Evolutionary conservation across 768 basidiomycete species (phyloP).

Genomic region (Chalciporus sphaerocephalus): DNA sequence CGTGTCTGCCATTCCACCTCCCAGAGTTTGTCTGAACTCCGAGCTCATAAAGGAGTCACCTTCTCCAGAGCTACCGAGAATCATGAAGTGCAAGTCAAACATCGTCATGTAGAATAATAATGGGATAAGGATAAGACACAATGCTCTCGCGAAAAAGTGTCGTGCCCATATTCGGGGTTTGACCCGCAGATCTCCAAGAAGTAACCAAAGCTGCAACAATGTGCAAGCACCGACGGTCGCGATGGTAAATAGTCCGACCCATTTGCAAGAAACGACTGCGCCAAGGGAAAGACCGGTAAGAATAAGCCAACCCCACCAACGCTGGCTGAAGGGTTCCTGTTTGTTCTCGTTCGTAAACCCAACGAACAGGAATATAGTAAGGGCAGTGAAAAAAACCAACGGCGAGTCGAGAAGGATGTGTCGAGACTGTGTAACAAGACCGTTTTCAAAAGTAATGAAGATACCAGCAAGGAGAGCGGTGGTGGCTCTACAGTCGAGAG

Average conservation of each 20-base stretch:
- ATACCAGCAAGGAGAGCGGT: constrained; percentile 88
- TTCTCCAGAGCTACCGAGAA: constrained; percentile 87
- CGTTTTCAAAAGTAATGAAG: constrained; percentile 96
- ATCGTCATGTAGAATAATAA: constrained; percentile 90
- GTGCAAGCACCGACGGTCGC: constrained; percentile 89
- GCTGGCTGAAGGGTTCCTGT: constrained; percentile 71
- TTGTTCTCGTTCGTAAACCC: constrained; percentile 91
- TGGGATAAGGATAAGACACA: constrained; percentile 87
- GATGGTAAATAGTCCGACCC: constrained; percentile 98
- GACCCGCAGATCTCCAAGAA: constrained; percentile 83
- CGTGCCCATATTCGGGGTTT: constrained; percentile 68
- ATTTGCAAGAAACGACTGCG: constrained; percentile 91
- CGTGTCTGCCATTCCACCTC: constrained; percentile 87
- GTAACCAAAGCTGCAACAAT: constrained; percentile 79
- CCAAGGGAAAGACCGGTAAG: constrained; percentile 88
- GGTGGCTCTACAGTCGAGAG: constrained; percentile 86
- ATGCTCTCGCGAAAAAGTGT: constrained; percentile 85
- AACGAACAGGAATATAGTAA: constrained; percentile 81
- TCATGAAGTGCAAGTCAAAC: constrained; percentile 92
- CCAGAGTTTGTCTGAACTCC: constrained; percentile 94
- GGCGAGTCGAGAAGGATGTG: constrained; percentile 97
- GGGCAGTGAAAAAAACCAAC: constrained; percentile 96
- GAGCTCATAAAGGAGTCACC: constrained; percentile 99
- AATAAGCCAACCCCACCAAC: constrained; percentile 92
- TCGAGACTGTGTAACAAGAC: constrained; percentile 90